Evolutionary conservation across 129 eudicot genomes (phyloP).

Genomic region (Helianthus tuberosus): DNA sequence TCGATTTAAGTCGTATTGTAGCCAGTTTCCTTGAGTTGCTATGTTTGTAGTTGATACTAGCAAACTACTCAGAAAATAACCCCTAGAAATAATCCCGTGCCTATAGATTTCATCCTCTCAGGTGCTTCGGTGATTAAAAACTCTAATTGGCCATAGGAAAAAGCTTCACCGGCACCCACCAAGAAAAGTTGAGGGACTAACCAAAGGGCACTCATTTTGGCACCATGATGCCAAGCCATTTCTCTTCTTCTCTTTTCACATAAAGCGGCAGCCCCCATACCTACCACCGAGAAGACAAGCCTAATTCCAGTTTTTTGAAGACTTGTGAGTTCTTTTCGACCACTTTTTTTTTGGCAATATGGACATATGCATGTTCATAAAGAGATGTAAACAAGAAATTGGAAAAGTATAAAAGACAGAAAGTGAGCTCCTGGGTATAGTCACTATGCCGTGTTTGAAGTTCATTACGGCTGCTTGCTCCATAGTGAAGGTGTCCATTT

Average conservation of each 20-base stretch:
- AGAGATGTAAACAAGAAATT: constrained; percentile 73
- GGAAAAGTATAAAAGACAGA: constrained; percentile 63
- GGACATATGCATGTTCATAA: constrained; percentile 62
- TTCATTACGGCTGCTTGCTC: constrained; percentile 87
- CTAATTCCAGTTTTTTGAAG: constrained; percentile 74
- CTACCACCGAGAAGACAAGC: constrained; percentile 49
- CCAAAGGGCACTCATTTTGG: constrained; percentile 58
- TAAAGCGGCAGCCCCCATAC: constrained; percentile 65
- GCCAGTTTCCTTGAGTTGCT: constrained; percentile 51
- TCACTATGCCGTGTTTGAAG: constrained; percentile 50
- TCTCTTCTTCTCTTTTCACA: constrained; percentile 55
- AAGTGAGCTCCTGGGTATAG: constrained; percentile 68
- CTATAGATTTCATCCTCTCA: constrained; percentile 94
- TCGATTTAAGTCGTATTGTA: constrained; percentile 48
- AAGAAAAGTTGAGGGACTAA: constrained; percentile 77
- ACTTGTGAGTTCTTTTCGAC: constrained; percentile 40
- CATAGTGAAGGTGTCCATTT: constrained; percentile 80
- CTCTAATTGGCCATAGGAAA: constrained; percentile 82
- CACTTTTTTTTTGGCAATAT: constrained; percentile 42
- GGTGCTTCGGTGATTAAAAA: constrained; percentile 86
- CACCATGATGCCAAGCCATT: background rate
- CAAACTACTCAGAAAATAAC: constrained; percentile 67
- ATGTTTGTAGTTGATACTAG: constrained; percentile 41
- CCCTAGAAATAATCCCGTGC: constrained; percentile 72
- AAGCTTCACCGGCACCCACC: constrained; percentile 86